Conservation (phyloP, 2,329 filamentous ascomycete genomes). For the Trichoderma oligosporum region DNA sequence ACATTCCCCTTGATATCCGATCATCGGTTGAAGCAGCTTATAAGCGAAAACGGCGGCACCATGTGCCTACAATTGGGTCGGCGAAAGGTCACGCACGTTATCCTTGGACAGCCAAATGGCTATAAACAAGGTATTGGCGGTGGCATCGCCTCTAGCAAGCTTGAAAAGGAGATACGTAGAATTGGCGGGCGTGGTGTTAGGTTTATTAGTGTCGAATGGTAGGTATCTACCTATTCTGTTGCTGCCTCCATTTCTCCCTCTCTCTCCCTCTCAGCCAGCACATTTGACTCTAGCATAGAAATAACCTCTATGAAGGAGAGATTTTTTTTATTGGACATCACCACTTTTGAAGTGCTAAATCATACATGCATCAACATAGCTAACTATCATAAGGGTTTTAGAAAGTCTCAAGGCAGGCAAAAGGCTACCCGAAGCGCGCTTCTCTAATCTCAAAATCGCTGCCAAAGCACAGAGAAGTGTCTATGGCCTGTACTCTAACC, state of each 20-base stretch:
- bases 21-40: conserved; percentile 75
- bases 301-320: too few relatives aligned
- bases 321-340: too few relatives aligned
- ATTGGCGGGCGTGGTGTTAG: conserved; percentile 67
- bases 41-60: conserved; percentile 69
- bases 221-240: too few relatives aligned
- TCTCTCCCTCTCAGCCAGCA: conserved; percentile 18
- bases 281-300: too few relatives aligned
- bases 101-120: conserved; percentile 61
- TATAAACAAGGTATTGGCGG: conserved; percentile 64
- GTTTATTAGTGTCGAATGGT: conserved; percentile 81
- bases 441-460: conserved; percentile 60
- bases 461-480: conserved; percentile 62
- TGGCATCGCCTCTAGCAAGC: conserved; percentile 70
- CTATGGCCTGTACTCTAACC: conserved; percentile 43
- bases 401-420: conserved; percentile 75
- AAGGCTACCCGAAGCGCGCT: conserved; percentile 70
- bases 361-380: neutral
- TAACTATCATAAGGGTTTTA: conserved; percentile 56
- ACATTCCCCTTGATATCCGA: conserved; percentile 79
- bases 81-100: conserved; percentile 77
- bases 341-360: neutral
- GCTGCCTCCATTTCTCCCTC: too few relatives aligned
- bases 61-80: conserved; percentile 69
- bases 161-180: conserved; percentile 73